phyloP scores from a whole-genome alignment of 2,329 filamentous ascomycete species.

The Cercospora janseana region DNA sequence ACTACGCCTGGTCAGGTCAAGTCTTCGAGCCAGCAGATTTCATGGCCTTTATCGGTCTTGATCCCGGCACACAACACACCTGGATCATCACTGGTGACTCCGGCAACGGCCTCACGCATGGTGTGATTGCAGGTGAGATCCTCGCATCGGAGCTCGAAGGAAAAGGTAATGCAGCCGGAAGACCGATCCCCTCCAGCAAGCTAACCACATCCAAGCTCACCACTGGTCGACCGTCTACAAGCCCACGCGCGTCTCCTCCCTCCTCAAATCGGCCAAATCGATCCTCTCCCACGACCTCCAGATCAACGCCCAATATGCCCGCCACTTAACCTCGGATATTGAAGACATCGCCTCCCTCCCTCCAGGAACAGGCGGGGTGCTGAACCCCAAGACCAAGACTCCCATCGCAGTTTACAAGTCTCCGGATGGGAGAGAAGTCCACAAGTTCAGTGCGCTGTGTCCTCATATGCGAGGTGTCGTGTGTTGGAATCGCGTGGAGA shows the following conservation, averaged over 20 bases:
- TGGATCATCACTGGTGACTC: conserved; percentile 59
- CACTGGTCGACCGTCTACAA: conserved; percentile 53
- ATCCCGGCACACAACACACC: conserved; percentile 52
- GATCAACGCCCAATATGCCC: conserved; percentile 58
- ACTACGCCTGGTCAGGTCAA: conserved; percentile 60
- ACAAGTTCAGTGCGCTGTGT: conserved; percentile 55
- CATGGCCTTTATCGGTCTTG: conserved; percentile 57
- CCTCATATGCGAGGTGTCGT: conserved; percentile 57
- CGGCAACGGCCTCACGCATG: conserved; percentile 58
- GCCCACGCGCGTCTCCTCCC: conserved; percentile 48
- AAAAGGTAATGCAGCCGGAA: conserved; percentile 17
- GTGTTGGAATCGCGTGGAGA: conserved; percentile 56
- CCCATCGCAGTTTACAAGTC: conserved; percentile 56
- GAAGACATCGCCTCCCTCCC: conserved; percentile 56
- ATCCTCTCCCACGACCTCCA: conserved; percentile 55
- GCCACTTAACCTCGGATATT: conserved; percentile 55
- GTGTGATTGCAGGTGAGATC: conserved; percentile 53
- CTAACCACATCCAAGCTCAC: too few species aligned
- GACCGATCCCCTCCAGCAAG: neutral
- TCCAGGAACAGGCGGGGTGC: conserved; percentile 49
- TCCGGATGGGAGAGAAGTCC: conserved; percentile 49
- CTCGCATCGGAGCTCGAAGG: conserved; percentile 56
- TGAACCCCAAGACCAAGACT: conserved; percentile 49
- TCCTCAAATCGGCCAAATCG: conserved; percentile 46
- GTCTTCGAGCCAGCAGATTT: conserved; percentile 56